phyloP scores from a whole-genome alignment of 768 basidiomycete genomes.

The Hortiboletus campestris region DNA sequence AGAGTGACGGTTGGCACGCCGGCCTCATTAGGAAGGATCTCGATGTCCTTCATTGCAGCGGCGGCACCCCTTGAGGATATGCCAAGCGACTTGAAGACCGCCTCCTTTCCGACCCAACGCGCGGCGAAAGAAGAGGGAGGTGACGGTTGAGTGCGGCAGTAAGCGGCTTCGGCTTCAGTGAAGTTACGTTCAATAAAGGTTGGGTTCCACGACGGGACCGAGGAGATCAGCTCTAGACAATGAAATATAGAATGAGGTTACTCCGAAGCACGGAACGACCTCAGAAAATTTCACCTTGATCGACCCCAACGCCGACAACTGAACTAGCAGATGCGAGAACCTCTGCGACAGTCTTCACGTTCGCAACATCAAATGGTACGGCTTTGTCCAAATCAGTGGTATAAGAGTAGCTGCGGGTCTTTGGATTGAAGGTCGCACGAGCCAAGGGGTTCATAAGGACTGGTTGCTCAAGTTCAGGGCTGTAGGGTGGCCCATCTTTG shows the following conservation, averaged over 20 bases:
- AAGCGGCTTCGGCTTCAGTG: conserved; percentile 81
- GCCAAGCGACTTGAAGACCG: conserved; percentile 93
- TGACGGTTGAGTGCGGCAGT: conserved; percentile 86
- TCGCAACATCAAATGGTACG: conserved; percentile 57
- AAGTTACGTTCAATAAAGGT: conserved; percentile 92
- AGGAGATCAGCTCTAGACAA: conserved; percentile 79
- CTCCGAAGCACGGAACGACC: background rate
- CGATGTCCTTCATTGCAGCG: conserved; percentile 96
- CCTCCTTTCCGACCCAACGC: conserved; percentile 97
- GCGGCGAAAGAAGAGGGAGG: conserved; percentile 90
- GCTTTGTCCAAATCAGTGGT: conserved; percentile 55
- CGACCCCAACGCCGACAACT: conserved; percentile 80
- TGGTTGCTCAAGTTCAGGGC: conserved; percentile 77
- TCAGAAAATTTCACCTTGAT: conserved; percentile 62
- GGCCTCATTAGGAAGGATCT: conserved; percentile 77
- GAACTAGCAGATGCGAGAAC: conserved; percentile 35
- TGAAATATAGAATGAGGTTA: conserved; percentile 2
- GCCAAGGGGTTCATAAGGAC: conserved; percentile 93
- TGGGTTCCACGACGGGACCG: conserved; percentile 85
- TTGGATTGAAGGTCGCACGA: conserved; percentile 74
- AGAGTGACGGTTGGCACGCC: conserved; percentile 78
- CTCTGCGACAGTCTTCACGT: conserved; percentile 62
- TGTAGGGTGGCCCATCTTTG: conserved; percentile 91
- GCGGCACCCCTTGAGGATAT: conserved; percentile 88
- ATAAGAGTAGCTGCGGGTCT: conserved; percentile 87